These are phyloP conservation scores for Jaltomata sinuosa DNA, from an alignment of 257 asterid species.

Conservation along the genomic window DNA sequence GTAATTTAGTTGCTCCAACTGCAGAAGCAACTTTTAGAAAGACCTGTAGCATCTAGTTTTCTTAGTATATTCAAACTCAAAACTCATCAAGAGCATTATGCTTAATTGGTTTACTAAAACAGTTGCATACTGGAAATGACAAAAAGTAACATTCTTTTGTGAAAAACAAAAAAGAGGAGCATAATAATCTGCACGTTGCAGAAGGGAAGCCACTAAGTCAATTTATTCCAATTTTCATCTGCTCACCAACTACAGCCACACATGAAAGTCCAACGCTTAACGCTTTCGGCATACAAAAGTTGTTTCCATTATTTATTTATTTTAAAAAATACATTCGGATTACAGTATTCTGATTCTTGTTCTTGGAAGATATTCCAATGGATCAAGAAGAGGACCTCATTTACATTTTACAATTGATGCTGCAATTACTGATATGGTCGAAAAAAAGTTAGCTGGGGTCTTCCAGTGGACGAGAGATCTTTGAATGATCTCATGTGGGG, in stretches of 20 bases:
- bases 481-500: slow-evolving; percentile 15
- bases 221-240: slow-evolving; percentile 15
- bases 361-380: not conserved
- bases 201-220: slow-evolving; percentile 13
- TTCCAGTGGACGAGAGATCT: slow-evolving; percentile 10
- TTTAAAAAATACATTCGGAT: not conserved
- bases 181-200: slow-evolving; percentile 24
- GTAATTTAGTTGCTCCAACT: not conserved
- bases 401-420: slow-evolving; percentile 4
- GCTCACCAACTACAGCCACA: slow-evolving; percentile 15
- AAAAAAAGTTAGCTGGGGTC: not conserved
- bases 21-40: not conserved
- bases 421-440: not conserved
- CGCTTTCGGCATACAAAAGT: slow-evolving; percentile 20
- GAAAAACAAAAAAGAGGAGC: not conserved
- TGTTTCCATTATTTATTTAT: not conserved
- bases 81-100: not conserved
- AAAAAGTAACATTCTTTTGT: slow-evolving; percentile 1
- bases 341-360: slow-evolving; percentile 18
- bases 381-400: not conserved
- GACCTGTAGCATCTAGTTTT: not conserved
- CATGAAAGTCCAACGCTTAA: not conserved
- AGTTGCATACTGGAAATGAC: not conserved
- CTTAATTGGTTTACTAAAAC: not conserved
- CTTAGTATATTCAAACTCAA: not conserved